Evolutionary conservation across 2,329 filamentous ascomycete species (phyloP).

Genomic region (Neofusicoccum sp.): DNA sequence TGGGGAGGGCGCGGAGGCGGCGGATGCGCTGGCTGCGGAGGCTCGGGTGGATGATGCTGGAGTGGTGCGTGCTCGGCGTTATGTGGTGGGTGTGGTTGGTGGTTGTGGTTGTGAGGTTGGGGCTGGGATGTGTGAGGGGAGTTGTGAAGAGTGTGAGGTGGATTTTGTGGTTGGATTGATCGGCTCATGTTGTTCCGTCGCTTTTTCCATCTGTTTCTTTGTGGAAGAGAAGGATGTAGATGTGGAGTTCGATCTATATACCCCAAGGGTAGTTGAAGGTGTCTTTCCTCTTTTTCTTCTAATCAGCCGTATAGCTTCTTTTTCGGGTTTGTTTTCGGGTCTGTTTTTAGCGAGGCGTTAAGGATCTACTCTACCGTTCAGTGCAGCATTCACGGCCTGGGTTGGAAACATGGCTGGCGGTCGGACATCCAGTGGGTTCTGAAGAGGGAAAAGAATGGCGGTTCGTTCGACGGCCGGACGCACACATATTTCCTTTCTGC

Average conservation of each 20-base stretch:
- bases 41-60: conserved; percentile 74
- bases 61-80: conserved; percentile 83
- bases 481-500: not conserved
- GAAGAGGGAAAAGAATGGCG: not conserved
- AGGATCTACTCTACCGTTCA: too few species aligned
- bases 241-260: not conserved
- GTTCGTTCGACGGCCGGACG: not conserved
- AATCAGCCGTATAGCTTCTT: not conserved
- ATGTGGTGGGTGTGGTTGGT: conserved; percentile 96
- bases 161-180: conserved; percentile 70
- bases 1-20: conserved; percentile 71
- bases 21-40: conserved; percentile 72
- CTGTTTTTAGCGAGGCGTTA: not conserved
- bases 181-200: not conserved
- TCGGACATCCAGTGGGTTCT: too few species aligned
- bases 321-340: not conserved
- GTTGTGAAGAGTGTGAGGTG: conserved; percentile 67
- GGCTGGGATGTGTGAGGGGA: conserved; percentile 65
- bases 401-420: too few species aligned
- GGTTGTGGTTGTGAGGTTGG: conserved; percentile 72
- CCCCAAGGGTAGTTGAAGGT: not conserved
- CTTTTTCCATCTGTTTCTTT: not conserved
- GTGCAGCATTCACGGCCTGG: too few species aligned
- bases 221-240: not conserved
- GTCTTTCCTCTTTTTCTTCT: not conserved